Conservation (phyloP, 2,329 filamentous ascomycete species). For the Aspergillus fumigatus region DNA sequence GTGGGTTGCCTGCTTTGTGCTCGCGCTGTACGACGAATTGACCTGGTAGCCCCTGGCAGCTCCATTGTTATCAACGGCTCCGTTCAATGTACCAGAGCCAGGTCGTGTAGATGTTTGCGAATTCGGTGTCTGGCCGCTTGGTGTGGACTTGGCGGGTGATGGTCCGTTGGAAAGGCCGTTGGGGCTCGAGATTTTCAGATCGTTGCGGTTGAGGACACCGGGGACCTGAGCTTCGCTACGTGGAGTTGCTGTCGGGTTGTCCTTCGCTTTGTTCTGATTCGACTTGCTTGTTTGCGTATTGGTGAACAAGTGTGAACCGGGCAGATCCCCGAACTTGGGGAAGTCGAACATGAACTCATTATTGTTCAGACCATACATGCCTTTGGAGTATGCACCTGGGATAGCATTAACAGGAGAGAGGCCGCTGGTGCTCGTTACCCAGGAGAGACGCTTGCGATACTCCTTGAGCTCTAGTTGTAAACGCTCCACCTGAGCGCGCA, state of each 20-base stretch:
- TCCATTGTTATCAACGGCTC: constrained; percentile 11
- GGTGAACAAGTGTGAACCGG: constrained; percentile 50
- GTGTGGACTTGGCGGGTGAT: background rate
- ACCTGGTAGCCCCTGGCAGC: constrained; percentile 3
- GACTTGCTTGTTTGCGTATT: constrained; percentile 38
- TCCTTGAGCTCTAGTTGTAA: constrained; percentile 80
- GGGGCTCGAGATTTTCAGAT: constrained; percentile 10
- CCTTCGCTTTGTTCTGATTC: constrained; percentile 27
- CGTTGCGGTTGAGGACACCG: constrained; percentile 28
- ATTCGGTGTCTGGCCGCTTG: background rate
- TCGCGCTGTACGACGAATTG: constrained; percentile 17
- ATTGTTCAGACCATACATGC: constrained; percentile 59
- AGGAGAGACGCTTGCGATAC: constrained; percentile 79
- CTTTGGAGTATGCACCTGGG: constrained; percentile 42
- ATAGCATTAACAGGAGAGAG: constrained; percentile 47
- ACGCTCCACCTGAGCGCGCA: constrained; percentile 84
- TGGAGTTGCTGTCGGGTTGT: constrained; percentile 21
- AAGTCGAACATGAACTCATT: constrained; percentile 95
- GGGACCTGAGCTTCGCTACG: constrained; percentile 20
- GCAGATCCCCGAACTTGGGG: constrained; percentile 80
- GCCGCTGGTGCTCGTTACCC: constrained; percentile 48
- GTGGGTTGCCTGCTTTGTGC: constrained; percentile 18
- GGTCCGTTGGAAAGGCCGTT: constrained; percentile 6
- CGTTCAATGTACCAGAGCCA: constrained; percentile 6
- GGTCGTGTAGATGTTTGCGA: background rate